phyloP scores from a whole-genome alignment of 257 asterid genomes.

The Solanum lycopersicoides region DNA sequence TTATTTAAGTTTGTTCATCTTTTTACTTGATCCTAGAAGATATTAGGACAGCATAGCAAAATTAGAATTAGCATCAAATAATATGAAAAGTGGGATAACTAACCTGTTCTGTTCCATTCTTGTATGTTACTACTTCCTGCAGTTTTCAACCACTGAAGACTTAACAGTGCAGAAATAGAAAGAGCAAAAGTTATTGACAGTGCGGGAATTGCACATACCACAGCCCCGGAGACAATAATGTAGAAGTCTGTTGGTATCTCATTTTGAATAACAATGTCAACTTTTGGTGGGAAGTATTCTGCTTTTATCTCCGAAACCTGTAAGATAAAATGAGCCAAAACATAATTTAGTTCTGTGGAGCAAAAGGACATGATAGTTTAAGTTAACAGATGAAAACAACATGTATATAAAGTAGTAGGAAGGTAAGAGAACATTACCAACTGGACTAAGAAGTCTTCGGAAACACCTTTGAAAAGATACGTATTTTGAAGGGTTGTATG shows the following conservation, averaged over 20 bases:
- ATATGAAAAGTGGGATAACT: background rate
- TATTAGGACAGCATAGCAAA: background rate
- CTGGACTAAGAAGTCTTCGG: constrained; percentile 72
- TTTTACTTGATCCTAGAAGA: background rate
- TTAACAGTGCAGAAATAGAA: background rate
- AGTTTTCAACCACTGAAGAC: constrained; percentile 18
- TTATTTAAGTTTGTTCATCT: background rate
- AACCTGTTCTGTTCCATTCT: constrained; percentile 77
- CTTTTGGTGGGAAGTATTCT: constrained; percentile 89
- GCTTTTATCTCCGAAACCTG: constrained; percentile 96
- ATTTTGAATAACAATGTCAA: constrained; percentile 72
- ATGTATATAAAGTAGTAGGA: background rate
- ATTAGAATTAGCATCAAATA: background rate
- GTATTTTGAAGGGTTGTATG: constrained; percentile 45
- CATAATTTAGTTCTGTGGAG: background rate
- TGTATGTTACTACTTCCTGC: constrained; percentile 68
- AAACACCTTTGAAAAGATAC: constrained; percentile 72
- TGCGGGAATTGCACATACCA: constrained; percentile 32
- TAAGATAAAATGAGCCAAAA: background rate
- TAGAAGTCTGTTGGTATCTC: constrained; percentile 94
- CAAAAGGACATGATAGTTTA: background rate
- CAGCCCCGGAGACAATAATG: constrained; percentile 81
- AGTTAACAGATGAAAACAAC: background rate
- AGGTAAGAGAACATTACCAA: constrained; percentile 39
- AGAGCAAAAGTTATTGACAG: background rate